phyloP scores from a whole-genome alignment of 2,329 filamentous ascomycete species.

The Cladobotryum mycophilum region DNA sequence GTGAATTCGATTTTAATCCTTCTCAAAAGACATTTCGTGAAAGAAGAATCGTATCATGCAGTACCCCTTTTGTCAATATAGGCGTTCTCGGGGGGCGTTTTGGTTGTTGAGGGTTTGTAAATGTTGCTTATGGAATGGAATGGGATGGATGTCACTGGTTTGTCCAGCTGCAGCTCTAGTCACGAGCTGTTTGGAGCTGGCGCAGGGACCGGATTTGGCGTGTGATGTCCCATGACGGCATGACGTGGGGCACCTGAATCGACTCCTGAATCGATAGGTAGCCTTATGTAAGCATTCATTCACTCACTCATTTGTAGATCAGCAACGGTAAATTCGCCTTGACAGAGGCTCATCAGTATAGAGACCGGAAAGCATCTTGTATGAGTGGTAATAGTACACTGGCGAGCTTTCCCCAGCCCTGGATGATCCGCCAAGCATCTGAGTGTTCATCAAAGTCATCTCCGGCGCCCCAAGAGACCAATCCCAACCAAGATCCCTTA shows the following conservation, averaged over 20 bases:
- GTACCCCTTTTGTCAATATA: too few relatives aligned
- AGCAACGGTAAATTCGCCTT: neutral
- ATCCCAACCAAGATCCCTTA: conserved; percentile 20
- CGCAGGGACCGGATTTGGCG: conserved; percentile 8
- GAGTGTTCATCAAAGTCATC: neutral
- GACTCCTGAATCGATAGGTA: neutral
- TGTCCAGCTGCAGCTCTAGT: conserved; percentile 5
- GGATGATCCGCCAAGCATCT: too few relatives aligned
- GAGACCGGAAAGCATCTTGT: neutral
- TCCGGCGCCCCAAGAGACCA: neutral
- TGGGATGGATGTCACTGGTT: neutral
- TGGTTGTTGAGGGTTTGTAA: too few relatives aligned
- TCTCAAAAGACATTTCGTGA: neutral
- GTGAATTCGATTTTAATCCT: neutral
- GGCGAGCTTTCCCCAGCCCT: too few relatives aligned
- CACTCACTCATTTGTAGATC: neutral
- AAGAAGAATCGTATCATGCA: neutral
- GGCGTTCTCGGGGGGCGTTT: too few relatives aligned
- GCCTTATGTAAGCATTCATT: conserved; percentile 8
- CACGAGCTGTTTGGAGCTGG: conserved; percentile 11
- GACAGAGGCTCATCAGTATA: too few relatives aligned
- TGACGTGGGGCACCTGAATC: conserved; percentile 10
- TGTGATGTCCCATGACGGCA: conserved; percentile 11
- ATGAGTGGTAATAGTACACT: too few relatives aligned
- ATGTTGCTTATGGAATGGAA: neutral